Percentiles rank a stretch among this genome's conserved stretches.
These are phyloP conservation scores for Claviceps sorghi DNA, from an alignment of 2,329 filamentous ascomycete genomes.

Conservation along the genomic window DNA sequence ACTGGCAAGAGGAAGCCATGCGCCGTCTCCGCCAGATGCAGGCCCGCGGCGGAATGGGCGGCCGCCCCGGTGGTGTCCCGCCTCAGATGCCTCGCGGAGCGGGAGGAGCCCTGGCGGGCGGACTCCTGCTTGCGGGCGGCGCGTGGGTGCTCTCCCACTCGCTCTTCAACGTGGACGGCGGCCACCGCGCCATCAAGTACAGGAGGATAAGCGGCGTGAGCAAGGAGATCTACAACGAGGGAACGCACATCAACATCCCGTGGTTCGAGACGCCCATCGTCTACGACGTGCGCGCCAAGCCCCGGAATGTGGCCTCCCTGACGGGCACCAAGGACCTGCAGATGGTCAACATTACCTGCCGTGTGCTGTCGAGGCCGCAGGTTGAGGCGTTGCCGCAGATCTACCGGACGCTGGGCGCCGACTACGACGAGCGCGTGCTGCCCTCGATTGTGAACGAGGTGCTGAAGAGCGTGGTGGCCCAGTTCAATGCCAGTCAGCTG, in stretches of 20 bases:
- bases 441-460: conserved; percentile 99
- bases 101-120: conserved; percentile 25
- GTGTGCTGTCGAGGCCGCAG: conserved; percentile 86
- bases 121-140: conserved; percentile 32
- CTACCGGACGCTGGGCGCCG: conserved; percentile 84
- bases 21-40: conserved; percentile 35
- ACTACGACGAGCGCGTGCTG: conserved; percentile 94
- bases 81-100: conserved; percentile 27
- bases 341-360: conserved; percentile 99
- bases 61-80: conserved; percentile 23
- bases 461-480: conserved; percentile 92
- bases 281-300: conserved; percentile 96
- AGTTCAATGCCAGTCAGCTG: conserved; percentile 96
- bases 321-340: conserved; percentile 98
- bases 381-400: conserved; percentile 87
- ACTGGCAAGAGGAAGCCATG: conserved; percentile 36
- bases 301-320: conserved; percentile 87
- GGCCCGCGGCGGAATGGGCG: conserved; percentile 26
- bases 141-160: conserved; percentile 42
- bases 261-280: conserved; percentile 96
- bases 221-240: conserved; percentile 94
- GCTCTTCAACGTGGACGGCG: conserved; percentile 82
- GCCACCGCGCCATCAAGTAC: conserved; percentile 98
- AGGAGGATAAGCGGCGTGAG: conserved; percentile 80
- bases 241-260: conserved; percentile 84